A percentile compares a stretch with the other conserved stretches of the same genome.
Evolutionary conservation across 768 basidiomycete genomes (phyloP).

Genomic region (Collybia nuda): DNA sequence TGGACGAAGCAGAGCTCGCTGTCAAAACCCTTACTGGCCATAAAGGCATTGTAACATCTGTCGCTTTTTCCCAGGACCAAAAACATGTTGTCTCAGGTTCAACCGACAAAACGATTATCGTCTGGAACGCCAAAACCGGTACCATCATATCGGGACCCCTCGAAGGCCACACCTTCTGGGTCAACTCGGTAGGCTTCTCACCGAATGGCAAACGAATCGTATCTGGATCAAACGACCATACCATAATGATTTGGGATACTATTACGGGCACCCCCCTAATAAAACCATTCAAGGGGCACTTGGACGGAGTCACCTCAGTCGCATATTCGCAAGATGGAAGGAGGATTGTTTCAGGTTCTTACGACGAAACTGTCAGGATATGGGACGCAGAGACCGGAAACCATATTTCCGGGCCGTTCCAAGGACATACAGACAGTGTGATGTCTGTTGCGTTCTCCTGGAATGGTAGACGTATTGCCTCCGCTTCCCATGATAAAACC

Average conservation of each 20-base stretch:
- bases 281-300: background rate
- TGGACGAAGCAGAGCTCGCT: background rate
- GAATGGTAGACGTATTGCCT: constrained; percentile 3
- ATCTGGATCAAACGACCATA: constrained; percentile 24
- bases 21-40: background rate
- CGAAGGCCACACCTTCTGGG: constrained; percentile 5
- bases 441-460: constrained; percentile 2
- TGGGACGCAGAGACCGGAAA: constrained; percentile 1
- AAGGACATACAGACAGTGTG: background rate
- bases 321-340: background rate
- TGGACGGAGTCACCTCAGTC: background rate
- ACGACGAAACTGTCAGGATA: background rate
- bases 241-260: constrained; percentile 24
- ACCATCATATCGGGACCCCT: constrained; percentile 9
- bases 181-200: constrained; percentile 22
- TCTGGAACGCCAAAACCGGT: constrained; percentile 21
- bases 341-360: background rate
- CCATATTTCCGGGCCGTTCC: background rate
- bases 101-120: constrained; percentile 21
- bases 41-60: constrained; percentile 1
- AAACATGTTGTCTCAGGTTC: constrained; percentile 21
- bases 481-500: constrained; percentile 3
- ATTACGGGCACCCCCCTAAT: background rate
- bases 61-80: constrained; percentile 26
- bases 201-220: constrained; percentile 23